Evolutionary conservation across 192 early-diverging fungal species (phyloP), one percentile per base, ranked within the genome.

Genomic region (Dissophora ornata): DNA sequence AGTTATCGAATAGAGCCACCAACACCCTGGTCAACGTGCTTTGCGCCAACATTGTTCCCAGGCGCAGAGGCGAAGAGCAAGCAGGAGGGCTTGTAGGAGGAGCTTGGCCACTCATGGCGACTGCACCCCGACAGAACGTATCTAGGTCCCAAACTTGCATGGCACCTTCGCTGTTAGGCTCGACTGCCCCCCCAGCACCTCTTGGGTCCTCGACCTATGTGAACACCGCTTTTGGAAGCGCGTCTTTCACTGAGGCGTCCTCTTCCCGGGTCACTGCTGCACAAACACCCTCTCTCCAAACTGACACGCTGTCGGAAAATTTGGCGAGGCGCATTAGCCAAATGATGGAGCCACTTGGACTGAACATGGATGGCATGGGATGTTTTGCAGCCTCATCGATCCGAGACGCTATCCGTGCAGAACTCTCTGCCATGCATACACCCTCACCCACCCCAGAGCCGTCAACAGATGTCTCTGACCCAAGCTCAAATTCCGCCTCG

Each of bases 91-190:
- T 67, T 49, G 79, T 71, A 13, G 79, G 79, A 67, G 73, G 73
- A 11, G 73, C 73, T 18, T 77, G 73, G 73, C 73, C 73, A 0
- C 44, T 77, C 28, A 77, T 77, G 73, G 73, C 73, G 10, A 77
- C 73, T 11, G 71, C 58, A 19, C 64, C 63, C 32, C 57, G 64
- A 19, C 64, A 66, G 22, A 62, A 47, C 15, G 25, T n/a, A 13
- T 26, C 51, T 32, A 51, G 64, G 7, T 62, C 73, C 0, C 22
- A 30, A 22, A 32, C 26, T 0, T 77, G 73, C 28, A 77, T 62
- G 59, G 73, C 73, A 2, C 53, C 73, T 10, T 77, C 73, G 26
- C 59, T 77, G 11, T 41, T 77, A 13, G 73, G 73, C 24, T 77
- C 73, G 3, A 77, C 73, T 24, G 73, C 73, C 19, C 73, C 50